These are phyloP conservation scores for Lathyrus tuberosus DNA, from an alignment of 306 rosid species.

Conservation along the genomic window DNA sequence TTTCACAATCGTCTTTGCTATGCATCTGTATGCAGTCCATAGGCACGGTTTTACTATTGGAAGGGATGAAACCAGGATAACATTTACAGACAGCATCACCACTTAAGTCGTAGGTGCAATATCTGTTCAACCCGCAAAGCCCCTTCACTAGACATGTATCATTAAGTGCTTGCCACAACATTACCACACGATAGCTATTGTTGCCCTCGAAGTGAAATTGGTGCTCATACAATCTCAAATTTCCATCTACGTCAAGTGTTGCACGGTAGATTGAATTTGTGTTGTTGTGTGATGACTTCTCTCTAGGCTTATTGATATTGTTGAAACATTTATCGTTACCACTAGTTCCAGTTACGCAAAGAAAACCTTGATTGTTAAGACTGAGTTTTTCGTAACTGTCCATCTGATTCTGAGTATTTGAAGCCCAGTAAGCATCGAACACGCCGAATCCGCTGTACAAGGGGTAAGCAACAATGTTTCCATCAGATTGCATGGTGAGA, in stretches of 20 bases:
- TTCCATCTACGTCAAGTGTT: constrained; percentile 42
- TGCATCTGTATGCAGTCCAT: constrained; percentile 17
- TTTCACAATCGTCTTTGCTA: constrained; percentile 30
- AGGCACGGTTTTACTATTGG: background rate
- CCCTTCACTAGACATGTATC: constrained; percentile 39
- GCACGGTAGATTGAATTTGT: constrained; percentile 40
- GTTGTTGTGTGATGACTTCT: background rate
- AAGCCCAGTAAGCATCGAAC: constrained; percentile 32
- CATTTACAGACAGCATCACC: constrained; percentile 31
- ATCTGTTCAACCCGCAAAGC: constrained; percentile 48
- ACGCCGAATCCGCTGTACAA: background rate
- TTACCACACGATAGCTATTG: background rate
- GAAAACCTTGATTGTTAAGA: constrained; percentile 17
- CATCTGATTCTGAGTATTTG: background rate
- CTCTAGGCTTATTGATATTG: background rate
- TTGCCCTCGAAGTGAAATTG: constrained; percentile 23
- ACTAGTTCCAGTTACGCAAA: background rate
- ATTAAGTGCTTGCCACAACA: constrained; percentile 20
- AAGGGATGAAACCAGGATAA: constrained; percentile 43
- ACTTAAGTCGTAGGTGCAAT: constrained; percentile 8
- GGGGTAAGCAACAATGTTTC: constrained; percentile 36
- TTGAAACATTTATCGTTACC: rapidly evolving
- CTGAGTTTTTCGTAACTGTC: background rate
- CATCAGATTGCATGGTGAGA: rapidly evolving
- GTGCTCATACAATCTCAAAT: constrained; percentile 45